These are phyloP conservation scores for Hygrophoropsis aurantiaca DNA, from an alignment of 768 basidiomycete genomes.

Conservation along the genomic window DNA sequence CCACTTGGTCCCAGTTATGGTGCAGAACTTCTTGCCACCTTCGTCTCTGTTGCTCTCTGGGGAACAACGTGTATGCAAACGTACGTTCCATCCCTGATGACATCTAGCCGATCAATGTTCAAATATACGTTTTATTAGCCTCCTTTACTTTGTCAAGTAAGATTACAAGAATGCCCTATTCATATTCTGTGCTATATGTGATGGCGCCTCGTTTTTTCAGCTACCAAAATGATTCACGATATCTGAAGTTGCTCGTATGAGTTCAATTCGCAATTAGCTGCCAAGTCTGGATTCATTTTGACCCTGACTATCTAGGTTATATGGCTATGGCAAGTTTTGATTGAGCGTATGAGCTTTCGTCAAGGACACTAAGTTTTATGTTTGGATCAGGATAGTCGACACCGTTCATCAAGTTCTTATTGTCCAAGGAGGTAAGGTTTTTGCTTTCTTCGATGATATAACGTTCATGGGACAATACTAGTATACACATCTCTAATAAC, in stretches of 20 bases:
- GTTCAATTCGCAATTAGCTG: not conserved
- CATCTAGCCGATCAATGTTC: too few species aligned
- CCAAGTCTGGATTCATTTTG: not conserved
- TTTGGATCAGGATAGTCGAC: not conserved
- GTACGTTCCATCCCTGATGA: not conserved
- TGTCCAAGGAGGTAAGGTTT: not conserved
- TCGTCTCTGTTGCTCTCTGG: slow-evolving; percentile 10
- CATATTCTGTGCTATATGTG: not conserved
- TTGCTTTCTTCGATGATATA: too few species aligned
- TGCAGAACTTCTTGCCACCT: slow-evolving; percentile 10
- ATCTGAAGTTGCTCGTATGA: not conserved
- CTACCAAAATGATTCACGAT: not conserved
- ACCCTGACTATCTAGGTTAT: not conserved
- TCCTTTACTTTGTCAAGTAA: not conserved
- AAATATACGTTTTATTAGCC: not conserved
- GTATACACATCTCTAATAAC: not conserved
- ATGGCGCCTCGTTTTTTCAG: not conserved
- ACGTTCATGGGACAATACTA: not conserved
- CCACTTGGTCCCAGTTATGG: slow-evolving; percentile 7
- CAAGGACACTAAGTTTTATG: too few species aligned
- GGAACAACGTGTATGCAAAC: slow-evolving; percentile 12
- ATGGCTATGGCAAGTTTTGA: not conserved
- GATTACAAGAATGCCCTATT: too few species aligned
- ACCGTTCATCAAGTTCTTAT: not conserved
- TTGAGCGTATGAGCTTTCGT: too few species aligned